Conservation (phyloP, 2,329 filamentous ascomycete genomes). For the Coniochaeta ligniaria region DNA sequence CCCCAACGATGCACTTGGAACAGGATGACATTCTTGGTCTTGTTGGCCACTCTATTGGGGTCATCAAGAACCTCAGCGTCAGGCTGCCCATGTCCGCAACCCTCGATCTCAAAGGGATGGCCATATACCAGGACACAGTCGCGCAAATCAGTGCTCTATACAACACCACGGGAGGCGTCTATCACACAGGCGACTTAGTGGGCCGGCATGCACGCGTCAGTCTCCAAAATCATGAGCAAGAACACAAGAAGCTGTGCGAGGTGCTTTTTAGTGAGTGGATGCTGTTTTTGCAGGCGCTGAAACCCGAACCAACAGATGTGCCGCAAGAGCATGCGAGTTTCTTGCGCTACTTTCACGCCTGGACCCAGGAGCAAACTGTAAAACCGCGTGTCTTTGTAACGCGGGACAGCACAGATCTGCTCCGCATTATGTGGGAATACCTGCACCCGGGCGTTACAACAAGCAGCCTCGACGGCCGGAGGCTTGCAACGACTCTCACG, state of each 20-base stretch:
- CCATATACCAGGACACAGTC: neutral
- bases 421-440: slow-evolving; percentile 5
- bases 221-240: neutral
- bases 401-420: slow-evolving; percentile 1
- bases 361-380: neutral
- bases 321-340: neutral
- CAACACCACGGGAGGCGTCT: slow-evolving; percentile 3
- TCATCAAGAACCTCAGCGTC: slow-evolving; percentile 1
- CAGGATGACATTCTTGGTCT: neutral
- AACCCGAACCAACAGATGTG: neutral
- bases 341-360: neutral
- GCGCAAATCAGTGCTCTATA: slow-evolving; percentile 1
- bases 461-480: neutral
- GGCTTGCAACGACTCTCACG: neutral
- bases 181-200: slow-evolving; percentile 1
- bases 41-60: slow-evolving; percentile 1
- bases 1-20: neutral
- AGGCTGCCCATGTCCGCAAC: neutral
- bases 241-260: slow-evolving; percentile 3
- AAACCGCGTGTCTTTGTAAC: slow-evolving; percentile 2
- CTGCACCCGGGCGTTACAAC: neutral
- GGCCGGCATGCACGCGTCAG: slow-evolving; percentile 4
- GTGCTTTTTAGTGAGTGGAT: slow-evolving; percentile 1
- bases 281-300: neutral
- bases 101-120: slow-evolving; percentile 2